phyloP scores from a whole-genome alignment of 805 yeast species.

The Candida jianshihensis region DNA sequence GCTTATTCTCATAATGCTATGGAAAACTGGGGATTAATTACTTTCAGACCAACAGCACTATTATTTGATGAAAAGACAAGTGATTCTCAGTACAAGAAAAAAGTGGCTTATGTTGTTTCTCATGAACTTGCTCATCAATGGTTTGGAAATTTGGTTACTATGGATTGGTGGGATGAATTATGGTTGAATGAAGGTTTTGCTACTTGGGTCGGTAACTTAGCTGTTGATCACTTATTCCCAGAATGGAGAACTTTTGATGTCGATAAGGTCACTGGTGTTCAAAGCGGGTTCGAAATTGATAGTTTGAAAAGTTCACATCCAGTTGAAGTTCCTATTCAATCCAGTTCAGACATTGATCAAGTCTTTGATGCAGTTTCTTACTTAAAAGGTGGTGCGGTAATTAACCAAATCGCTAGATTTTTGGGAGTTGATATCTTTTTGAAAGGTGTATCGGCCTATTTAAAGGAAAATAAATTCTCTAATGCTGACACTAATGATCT shows the following conservation, averaged over 20 bases:
- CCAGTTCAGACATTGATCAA: constrained; percentile 74
- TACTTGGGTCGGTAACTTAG: constrained; percentile 84
- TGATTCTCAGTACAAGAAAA: constrained; percentile 51
- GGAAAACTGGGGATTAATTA: constrained; percentile 82
- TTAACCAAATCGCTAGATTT: constrained; percentile 71
- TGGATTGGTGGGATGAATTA: constrained; percentile 90
- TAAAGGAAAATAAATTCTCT: constrained; percentile 68
- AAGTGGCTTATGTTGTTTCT: constrained; percentile 79
- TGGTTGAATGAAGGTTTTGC: constrained; percentile 90
- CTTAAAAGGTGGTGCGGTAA: constrained; percentile 71
- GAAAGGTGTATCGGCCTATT: constrained; percentile 71
- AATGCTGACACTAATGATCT: constrained; percentile 70
- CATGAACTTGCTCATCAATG: constrained; percentile 90
- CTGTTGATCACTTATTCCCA: constrained; percentile 65
- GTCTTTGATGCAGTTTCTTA: constrained; percentile 81
- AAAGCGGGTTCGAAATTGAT: constrained; percentile 66
- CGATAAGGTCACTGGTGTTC: constrained; percentile 65
- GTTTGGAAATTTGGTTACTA: constrained; percentile 85
- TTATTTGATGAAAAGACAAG: constrained; percentile 64
- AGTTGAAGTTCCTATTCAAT: constrained; percentile 72
- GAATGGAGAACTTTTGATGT: constrained; percentile 82
- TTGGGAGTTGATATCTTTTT: constrained; percentile 68
- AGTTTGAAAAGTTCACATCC: constrained; percentile 79
- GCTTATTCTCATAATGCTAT: constrained; percentile 83
- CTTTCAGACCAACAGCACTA: constrained; percentile 74